Evolutionary conservation across 805 yeast genomes (phyloP).

Genomic region (Starmerella potacharoeniae): DNA sequence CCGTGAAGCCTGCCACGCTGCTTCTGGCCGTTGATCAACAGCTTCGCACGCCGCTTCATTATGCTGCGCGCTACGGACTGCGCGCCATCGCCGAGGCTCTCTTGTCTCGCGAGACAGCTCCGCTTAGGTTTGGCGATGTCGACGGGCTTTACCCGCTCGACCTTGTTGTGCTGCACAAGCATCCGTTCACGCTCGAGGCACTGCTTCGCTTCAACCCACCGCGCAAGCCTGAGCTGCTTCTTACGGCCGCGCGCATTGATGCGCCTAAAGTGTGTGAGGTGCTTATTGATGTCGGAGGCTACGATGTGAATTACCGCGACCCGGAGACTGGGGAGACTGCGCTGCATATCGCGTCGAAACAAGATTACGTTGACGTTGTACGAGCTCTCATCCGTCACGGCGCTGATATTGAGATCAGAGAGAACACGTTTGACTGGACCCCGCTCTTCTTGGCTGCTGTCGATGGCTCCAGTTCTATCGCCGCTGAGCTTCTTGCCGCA

Average conservation of each 20-base stretch:
- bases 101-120: constrained; percentile 30
- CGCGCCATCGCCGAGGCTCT: constrained; percentile 49
- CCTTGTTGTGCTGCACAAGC: constrained; percentile 69
- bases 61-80: constrained; percentile 78
- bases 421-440: constrained; percentile 81
- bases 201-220: constrained; percentile 35
- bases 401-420: constrained; percentile 69
- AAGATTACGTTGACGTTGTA: constrained; percentile 45
- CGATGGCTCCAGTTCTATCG: constrained; percentile 59
- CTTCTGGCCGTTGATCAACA: constrained; percentile 62
- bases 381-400: constrained; percentile 45
- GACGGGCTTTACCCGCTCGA: constrained; percentile 76
- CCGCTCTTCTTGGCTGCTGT: constrained; percentile 84
- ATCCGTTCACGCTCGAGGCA: constrained; percentile 60
- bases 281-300: constrained; percentile 37
- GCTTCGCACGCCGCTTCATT: constrained; percentile 77
- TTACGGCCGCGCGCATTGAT: constrained; percentile 58
- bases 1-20: neutral
- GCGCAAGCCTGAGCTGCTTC: constrained; percentile 32
- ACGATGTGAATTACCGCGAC: constrained; percentile 55
- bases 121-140: constrained; percentile 39
- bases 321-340: constrained; percentile 54
- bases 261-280: constrained; percentile 45
- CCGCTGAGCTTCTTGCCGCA: constrained; percentile 39
- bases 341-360: constrained; percentile 65